Evolutionary conservation across 805 yeast species (phyloP).

Genomic region (Torulaspora delbrueckii): DNA sequence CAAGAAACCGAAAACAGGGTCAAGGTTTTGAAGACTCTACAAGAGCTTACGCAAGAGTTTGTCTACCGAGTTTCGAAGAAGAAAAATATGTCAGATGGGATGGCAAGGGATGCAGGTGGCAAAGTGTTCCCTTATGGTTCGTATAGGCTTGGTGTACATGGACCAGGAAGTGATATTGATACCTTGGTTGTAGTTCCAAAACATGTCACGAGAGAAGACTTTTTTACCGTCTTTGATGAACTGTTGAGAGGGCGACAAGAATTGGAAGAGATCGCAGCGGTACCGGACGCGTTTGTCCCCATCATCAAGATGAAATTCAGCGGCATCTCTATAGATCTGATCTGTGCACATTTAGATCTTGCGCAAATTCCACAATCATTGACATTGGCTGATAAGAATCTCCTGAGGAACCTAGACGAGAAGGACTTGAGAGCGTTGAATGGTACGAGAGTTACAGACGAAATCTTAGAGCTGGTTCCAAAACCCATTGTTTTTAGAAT

Average conservation of each 20-base stretch:
- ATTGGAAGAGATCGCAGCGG: conserved; percentile 84
- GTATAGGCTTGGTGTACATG: conserved; percentile 90
- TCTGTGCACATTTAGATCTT: conserved; percentile 76
- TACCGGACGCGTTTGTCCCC: conserved; percentile 98
- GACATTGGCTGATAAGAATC: conserved; percentile 76
- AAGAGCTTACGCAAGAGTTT: conserved; percentile 70
- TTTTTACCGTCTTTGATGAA: conserved; percentile 73
- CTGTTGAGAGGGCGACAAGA: conserved; percentile 71
- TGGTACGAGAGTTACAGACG: conserved; percentile 97
- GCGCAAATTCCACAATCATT: conserved; percentile 76
- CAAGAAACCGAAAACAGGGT: conserved; percentile 76
- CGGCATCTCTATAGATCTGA: conserved; percentile 90
- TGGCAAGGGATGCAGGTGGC: conserved; percentile 97
- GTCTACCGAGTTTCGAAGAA: conserved; percentile 74
- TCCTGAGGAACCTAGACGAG: conserved; percentile 84
- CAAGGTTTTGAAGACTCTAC: conserved; percentile 65
- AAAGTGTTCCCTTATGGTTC: conserved; percentile 96
- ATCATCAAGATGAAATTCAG: conserved; percentile 82
- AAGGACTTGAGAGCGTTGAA: conserved; percentile 83
- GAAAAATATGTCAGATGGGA: conserved; percentile 93
- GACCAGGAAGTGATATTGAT: conserved; percentile 98
- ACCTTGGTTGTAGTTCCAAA: conserved; percentile 95
- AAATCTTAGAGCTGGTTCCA: conserved; percentile 83
- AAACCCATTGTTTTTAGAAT: conserved; percentile 89
- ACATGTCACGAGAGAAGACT: conserved; percentile 86